phyloP scores from a whole-genome alignment of 2,329 filamentous ascomycete genomes.

The Calonectria naviculata region DNA sequence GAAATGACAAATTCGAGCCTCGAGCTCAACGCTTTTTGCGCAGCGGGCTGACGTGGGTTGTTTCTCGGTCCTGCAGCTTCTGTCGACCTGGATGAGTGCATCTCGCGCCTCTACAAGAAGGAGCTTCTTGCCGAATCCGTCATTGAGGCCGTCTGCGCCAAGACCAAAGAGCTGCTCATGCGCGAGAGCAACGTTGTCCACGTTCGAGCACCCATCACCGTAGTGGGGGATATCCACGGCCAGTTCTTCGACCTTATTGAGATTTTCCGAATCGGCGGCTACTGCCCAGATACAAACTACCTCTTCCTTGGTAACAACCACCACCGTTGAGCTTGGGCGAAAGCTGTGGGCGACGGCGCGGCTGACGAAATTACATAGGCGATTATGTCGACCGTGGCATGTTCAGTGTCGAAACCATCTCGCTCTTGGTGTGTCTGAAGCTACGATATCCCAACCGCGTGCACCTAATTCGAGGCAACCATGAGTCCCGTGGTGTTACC shows the following conservation, averaged over 20 bases:
- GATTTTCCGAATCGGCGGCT: conserved; percentile 98
- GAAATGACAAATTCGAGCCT: neutral
- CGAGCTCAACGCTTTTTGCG: conserved; percentile 3
- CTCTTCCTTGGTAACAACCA: conserved; percentile 83
- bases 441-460: conserved; percentile 96
- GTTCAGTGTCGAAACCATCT: conserved; percentile 99
- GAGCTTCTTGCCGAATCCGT: conserved; percentile 97
- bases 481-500: conserved; percentile 96
- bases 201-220: conserved; percentile 93
- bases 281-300: conserved; percentile 98
- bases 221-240: conserved; percentile 98
- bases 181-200: conserved; percentile 99
- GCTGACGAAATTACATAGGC: conserved; percentile 60
- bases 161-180: conserved; percentile 99
- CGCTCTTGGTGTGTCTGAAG: conserved; percentile 95
- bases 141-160: conserved; percentile 98
- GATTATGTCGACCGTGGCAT: conserved; percentile 99
- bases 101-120: conserved; percentile 95
- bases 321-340: neutral
- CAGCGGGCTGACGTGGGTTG: conserved; percentile 25
- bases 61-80: conserved; percentile 69
- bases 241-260: conserved; percentile 99
- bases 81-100: conserved; percentile 98
- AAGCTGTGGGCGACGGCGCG: conserved; percentile 18
- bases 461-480: conserved; percentile 96